phyloP scores from a whole-genome alignment of 148 eudicot genomes.

The Silene conica region DNA sequence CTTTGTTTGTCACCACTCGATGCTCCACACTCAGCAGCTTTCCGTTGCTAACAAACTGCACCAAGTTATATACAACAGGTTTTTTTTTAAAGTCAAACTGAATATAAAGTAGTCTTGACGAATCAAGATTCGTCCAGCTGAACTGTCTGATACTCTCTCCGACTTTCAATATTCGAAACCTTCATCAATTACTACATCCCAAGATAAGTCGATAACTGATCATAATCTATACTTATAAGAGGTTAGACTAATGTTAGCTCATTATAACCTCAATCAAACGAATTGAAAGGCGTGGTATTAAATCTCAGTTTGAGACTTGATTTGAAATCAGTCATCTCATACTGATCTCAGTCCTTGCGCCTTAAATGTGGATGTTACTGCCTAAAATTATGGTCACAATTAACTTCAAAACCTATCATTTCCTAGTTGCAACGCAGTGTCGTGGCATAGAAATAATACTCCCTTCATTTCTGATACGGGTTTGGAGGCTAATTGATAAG shows the following conservation, averaged over 20 bases:
- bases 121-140: background rate
- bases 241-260: background rate
- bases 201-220: background rate
- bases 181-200: background rate
- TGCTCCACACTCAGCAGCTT: slow-evolving; percentile 23
- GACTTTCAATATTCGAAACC: background rate
- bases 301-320: too few species aligned
- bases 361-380: too few species aligned
- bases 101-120: background rate
- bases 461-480: too few species aligned
- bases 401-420: too few species aligned
- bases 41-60: slow-evolving; percentile 26
- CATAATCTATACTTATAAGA: background rate
- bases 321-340: too few species aligned
- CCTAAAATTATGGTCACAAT: too few species aligned
- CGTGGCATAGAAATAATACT: too few species aligned
- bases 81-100: slow-evolving; percentile 1
- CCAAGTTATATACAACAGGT: background rate
- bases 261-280: too few species aligned
- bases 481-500: too few species aligned
- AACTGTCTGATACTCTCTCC: background rate
- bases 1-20: slow-evolving; percentile 26
- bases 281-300: too few species aligned
- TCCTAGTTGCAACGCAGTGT: too few species aligned
- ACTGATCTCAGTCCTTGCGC: too few species aligned